Base-by-base conservation (phyloP, 805 yeast genomes). In the Vanderwaltozyma yarrowii region DNA sequence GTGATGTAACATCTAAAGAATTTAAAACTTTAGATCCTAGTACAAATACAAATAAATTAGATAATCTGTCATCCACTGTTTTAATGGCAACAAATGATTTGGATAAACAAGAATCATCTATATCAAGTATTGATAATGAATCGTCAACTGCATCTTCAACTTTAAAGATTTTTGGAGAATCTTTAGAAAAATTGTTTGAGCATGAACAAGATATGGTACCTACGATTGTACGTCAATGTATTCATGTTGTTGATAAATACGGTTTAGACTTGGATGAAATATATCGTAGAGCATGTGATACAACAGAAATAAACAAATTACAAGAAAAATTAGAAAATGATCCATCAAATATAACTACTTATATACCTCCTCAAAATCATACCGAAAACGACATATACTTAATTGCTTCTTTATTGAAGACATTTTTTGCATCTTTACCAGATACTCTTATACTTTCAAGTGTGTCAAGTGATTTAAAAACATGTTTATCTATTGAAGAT, bases 141-240 rank as follows among this genome's bases (percentile, higher is more conserved):
- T n/a, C n/a, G n/a, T n/a, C n/a, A n/a, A n/a, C n/a, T n/a, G n/a
- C n/a, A n/a, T n/a, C n/a, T n/a, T n/a, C n/a, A n/a, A n/a, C 53
- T 43, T 52, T 69, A 38, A 67, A 70, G 25, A 76, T 94, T 0
- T 92, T 85, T 61, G 96, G 96, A 0, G 76, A 79, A 0, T 79
- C 94, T 1, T 69, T 92, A 14, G 92, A 80, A 40, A 75, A 69
- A 6, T 62, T 85, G 30, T 76, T 87, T 16, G 80, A 78, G 43
- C 76, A 72, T 46, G 96, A 94, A 44, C 89, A 87, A 38, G 95
- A 85, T 45, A 80, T 84, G 60, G 96, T 92, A 5, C 99, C 99
- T 1, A 71, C 82, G 13, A 74, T 92, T 33, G 98, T 92, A 12
- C 78, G 80, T 45, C 84, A 80, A 54, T 88, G 96, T 67, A 82